Conservation (phyloP, 2,329 filamentous ascomycete species). For the Chrysoporthe deuterocubensis region DNA sequence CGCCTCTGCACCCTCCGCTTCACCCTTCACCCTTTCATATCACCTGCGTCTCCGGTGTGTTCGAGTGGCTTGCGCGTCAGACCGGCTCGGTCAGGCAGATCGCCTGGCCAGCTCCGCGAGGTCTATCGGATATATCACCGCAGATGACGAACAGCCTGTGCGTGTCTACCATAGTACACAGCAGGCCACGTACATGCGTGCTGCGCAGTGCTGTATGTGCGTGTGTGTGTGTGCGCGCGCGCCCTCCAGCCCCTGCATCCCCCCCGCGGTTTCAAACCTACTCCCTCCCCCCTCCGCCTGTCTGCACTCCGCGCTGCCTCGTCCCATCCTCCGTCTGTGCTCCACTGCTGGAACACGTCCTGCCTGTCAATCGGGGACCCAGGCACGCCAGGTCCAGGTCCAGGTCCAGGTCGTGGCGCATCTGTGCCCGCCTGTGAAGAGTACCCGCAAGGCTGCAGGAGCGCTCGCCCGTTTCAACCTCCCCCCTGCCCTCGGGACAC, state of each 20-base stretch:
- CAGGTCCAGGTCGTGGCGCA: not conserved
- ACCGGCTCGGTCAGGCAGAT: not conserved
- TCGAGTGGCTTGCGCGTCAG: slow-evolving; percentile 7
- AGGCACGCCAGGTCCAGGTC: not conserved
- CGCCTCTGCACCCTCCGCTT: not conserved
- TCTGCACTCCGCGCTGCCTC: not conserved
- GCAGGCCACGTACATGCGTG: too few relatives aligned
- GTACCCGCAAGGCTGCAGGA: slow-evolving; percentile 24
- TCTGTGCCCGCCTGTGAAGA: slow-evolving; percentile 6
- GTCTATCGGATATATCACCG: not conserved
- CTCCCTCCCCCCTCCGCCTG: not conserved
- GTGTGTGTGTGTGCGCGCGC: not conserved
- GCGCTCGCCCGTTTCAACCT: slow-evolving; percentile 21
- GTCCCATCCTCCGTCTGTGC: not conserved
- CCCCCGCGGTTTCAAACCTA: not conserved
- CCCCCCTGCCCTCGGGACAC: not conserved
- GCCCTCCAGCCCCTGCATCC: not conserved
- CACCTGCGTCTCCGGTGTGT: not conserved
- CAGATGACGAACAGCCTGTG: slow-evolving; percentile 2
- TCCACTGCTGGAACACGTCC: not conserved
- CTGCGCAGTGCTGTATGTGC: not conserved
- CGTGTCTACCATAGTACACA: not conserved
- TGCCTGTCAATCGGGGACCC: not conserved
- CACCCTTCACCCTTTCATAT: not conserved
- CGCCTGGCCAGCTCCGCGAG: not conserved